Evolutionary conservation across 306 rosid genomes (phyloP), one percentile per base, ranked within the genome.

Genomic region (Parietaria judaica): DNA sequence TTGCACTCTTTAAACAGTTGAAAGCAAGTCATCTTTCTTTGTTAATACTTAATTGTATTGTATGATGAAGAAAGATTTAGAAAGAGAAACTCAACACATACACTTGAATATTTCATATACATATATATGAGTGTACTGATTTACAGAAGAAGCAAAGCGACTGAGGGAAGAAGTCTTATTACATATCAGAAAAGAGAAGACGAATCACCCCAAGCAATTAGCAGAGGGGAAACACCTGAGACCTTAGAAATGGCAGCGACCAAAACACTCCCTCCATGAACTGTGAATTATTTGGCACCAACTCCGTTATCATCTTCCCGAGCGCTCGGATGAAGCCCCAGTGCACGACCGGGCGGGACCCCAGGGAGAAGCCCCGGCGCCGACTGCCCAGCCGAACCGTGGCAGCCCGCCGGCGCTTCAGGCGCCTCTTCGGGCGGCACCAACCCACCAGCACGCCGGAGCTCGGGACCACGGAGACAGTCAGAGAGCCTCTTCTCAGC

Each of bases 151-250:
- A 53, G 15, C 12, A 58, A 54, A 39, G 41, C 36, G 35, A 31
- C 51, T 53, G n/a, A 14, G 34, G 36, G 2, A 23, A 53, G 38
- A 9, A 41, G 9, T n/a, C 64, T 61, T 57, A 65, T 65, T 66
- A 57, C 64, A 63, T 8, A 49, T 10, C 5, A n/a, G 5, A 9
- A n/a, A n/a, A 49, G 10, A 9, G 13, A 10, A 49, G 53, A 9
- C 6, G 13, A 1, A 49, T 10, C 4, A 11, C 39, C 46, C 61
- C 51, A 51, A 23, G 31, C 60, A 61, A 63, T 89, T 66, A 88
- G 76, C 94, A 88, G 35, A 92, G 81, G 51, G 99, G 95, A 75
- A 92, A 88, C 54, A 86, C 58, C 38, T 86, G 89, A 10, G 95
- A 94, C 16, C 94, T 88, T 62, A 92, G 66, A 67, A 88, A 65